phyloP scores from a whole-genome alignment of 2,329 filamentous ascomycete species.

The Elsinoe batatas region DNA sequence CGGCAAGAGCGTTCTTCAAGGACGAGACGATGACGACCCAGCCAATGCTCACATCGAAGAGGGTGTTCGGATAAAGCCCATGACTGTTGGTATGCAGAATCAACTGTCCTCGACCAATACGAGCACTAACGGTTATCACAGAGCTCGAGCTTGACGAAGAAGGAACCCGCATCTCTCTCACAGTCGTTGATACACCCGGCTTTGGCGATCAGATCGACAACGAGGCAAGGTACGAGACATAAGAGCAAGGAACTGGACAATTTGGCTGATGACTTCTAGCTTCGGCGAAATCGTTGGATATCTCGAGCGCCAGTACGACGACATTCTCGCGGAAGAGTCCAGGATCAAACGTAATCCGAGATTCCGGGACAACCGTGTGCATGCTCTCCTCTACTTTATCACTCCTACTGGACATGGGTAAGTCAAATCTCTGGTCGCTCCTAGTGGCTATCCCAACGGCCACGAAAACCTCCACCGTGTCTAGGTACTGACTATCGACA shows the following conservation, averaged over 20 bases:
- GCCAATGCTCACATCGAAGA: conserved; percentile 85
- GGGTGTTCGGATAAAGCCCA: conserved; percentile 95
- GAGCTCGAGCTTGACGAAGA: conserved; percentile 96
- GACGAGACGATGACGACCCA: conserved; percentile 90
- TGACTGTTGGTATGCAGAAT: conserved; percentile 72
- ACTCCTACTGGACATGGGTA: conserved; percentile 84
- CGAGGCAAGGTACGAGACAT: conserved; percentile 60
- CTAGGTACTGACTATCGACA: conserved; percentile 28
- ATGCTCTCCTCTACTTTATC: conserved; percentile 98
- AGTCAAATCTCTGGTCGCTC: background rate
- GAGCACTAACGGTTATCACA: conserved; percentile 30
- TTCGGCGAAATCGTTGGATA: conserved; percentile 97
- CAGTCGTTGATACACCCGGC: conserved; percentile 95
- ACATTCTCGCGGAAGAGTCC: conserved; percentile 97
- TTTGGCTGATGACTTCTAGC: conserved; percentile 41
- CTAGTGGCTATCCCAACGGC: background rate
- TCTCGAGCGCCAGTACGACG: conserved; percentile 98
- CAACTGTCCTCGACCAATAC: background rate
- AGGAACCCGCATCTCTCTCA: conserved; percentile 93
- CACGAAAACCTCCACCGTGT: background rate
- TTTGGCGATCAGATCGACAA: conserved; percentile 99
- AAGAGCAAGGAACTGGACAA: background rate
- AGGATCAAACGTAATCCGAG: conserved; percentile 99
- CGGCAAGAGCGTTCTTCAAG: conserved; percentile 79
- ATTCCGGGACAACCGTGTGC: conserved; percentile 98